Evolutionary conservation across 2,329 filamentous ascomycete genomes (phyloP).

Genomic region (Penicillium sp.): DNA sequence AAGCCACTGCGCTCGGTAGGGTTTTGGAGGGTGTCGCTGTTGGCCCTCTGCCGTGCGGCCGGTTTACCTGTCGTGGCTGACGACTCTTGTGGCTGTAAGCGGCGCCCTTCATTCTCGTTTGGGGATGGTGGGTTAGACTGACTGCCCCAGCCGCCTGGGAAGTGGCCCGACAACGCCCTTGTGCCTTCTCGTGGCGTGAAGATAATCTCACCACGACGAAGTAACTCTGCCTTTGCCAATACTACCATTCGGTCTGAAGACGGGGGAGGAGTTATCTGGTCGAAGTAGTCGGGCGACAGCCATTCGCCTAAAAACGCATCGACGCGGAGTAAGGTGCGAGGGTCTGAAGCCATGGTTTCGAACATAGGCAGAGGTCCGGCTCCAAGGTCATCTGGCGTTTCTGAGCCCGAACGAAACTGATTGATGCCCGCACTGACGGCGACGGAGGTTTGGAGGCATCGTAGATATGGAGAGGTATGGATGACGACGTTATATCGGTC

Average conservation of each 20-base stretch:
- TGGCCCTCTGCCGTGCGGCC: constrained; percentile 52
- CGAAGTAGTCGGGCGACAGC: constrained; percentile 91
- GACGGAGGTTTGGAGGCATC: constrained; percentile 90
- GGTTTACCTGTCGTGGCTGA: background rate
- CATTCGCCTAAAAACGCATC: constrained; percentile 96
- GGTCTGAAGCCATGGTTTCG: constrained; percentile 9
- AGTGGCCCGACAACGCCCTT: constrained; percentile 50
- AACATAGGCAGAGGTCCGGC: constrained; percentile 3
- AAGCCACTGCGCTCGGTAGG: constrained; percentile 20
- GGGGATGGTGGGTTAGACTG: constrained; percentile 31
- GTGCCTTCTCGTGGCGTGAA: constrained; percentile 46
- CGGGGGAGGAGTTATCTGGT: constrained; percentile 87
- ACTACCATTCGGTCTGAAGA: constrained; percentile 85
- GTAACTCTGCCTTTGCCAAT: constrained; percentile 82
- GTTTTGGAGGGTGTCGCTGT: constrained; percentile 46
- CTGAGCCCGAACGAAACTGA: constrained; percentile 38
- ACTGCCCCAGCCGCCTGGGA: constrained; percentile 61
- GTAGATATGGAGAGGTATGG: constrained; percentile 90
- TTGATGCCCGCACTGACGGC: constrained; percentile 84
- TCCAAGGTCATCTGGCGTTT: constrained; percentile 12
- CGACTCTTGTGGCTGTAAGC: background rate
- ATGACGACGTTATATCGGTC: constrained; percentile 69
- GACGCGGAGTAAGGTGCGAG: constrained; percentile 64
- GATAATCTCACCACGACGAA: constrained; percentile 73
- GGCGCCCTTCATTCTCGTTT: constrained; percentile 31